A percentile compares a stretch with the other conserved stretches of the same genome.
Evolutionary conservation across 495 filamentous ascomycete genomes (phyloP).

Genomic region (Penicillium canariense): DNA sequence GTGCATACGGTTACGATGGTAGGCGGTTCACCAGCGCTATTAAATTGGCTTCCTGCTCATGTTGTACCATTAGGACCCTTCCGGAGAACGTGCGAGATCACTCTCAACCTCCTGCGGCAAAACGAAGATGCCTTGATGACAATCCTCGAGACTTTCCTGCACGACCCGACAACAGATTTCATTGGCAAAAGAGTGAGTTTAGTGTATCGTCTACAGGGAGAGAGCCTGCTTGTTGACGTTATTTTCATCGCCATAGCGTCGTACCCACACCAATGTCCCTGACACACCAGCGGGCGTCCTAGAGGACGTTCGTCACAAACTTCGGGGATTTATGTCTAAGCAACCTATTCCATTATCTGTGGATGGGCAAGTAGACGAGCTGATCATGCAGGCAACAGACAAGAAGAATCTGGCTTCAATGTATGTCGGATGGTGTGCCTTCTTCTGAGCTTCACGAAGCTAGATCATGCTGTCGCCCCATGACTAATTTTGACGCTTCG

Average conservation of each 20-base stretch:
- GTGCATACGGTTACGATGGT: constrained; percentile 83
- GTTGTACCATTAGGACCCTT: constrained; percentile 62
- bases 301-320: constrained; percentile 82
- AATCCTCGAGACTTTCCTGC: constrained; percentile 90
- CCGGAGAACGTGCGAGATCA: constrained; percentile 85
- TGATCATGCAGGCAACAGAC: constrained; percentile 81
- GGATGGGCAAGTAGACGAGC: constrained; percentile 90
- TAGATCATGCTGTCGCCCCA: not conserved
- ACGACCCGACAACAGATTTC: constrained; percentile 95
- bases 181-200: constrained; percentile 64
- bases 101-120: constrained; percentile 75
- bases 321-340: constrained; percentile 75
- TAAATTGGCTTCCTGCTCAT: constrained; percentile 9
- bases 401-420: constrained; percentile 75
- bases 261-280: constrained; percentile 59
- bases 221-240: constrained; percentile 8
- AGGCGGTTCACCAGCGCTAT: not conserved
- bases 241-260: constrained; percentile 46
- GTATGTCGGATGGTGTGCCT: constrained; percentile 99
- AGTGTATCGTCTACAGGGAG: not conserved
- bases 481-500: not conserved
- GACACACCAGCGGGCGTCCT: constrained; percentile 88
- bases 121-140: constrained; percentile 97
- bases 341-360: constrained; percentile 91
- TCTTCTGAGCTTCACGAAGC: constrained; percentile 55